Evolutionary conservation across 495 filamentous ascomycete genomes (phyloP).

Genomic region (Neurospora tetraspora): DNA sequence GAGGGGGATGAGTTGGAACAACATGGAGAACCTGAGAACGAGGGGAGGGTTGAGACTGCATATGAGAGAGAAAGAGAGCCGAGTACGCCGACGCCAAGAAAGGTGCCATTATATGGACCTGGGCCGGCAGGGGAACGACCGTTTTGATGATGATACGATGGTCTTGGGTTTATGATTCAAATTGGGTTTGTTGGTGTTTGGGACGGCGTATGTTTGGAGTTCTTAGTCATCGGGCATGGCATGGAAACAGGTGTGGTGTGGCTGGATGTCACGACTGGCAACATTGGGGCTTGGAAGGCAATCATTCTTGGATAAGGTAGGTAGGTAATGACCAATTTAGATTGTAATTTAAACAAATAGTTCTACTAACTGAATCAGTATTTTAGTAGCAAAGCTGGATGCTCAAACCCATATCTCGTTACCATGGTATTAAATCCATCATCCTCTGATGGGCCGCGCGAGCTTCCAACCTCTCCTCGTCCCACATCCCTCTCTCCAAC

Average conservation of each 20-base stretch:
- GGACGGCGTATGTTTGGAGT: background rate
- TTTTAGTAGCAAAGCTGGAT: too few species aligned
- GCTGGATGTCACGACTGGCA: background rate
- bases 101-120: background rate
- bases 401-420: background rate
- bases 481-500: background rate
- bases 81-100: conserved; percentile 11
- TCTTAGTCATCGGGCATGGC: background rate
- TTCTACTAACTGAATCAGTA: too few species aligned
- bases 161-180: background rate
- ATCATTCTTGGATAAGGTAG: background rate
- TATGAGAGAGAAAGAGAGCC: background rate
- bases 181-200: background rate
- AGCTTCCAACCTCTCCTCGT: background rate
- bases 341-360: background rate
- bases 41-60: background rate
- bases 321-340: too few species aligned
- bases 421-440: background rate
- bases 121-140: background rate
- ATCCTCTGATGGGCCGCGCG: too few species aligned
- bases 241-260: background rate
- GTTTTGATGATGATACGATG: background rate
- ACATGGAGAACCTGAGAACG: background rate
- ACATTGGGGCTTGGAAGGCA: background rate
- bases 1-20: conserved; percentile 1